These are phyloP conservation scores for Casuarina cunninghamiana DNA, from an alignment of 306 rosid genomes.

Conservation along the genomic window DNA sequence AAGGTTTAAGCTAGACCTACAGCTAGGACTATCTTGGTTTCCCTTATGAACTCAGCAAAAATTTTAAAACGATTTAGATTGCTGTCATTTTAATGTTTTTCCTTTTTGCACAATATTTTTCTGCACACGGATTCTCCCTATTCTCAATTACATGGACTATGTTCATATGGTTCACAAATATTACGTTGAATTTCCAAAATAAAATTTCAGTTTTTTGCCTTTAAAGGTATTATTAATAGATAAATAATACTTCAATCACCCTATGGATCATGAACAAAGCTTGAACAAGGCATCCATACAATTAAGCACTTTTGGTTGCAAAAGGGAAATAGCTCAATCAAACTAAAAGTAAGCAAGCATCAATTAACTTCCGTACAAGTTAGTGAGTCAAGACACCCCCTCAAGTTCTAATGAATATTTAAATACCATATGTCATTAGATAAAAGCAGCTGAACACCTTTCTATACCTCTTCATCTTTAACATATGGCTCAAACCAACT, in stretches of 20 bases:
- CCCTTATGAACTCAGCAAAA: background rate
- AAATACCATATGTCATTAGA: constrained; percentile 16
- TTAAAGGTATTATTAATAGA: too few species aligned
- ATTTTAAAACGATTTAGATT: background rate
- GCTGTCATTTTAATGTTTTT: too few species aligned
- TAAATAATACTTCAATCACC: too few species aligned
- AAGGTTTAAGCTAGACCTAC: too few species aligned
- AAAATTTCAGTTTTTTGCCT: too few species aligned
- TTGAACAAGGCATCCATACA: background rate
- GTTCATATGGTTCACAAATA: too few species aligned
- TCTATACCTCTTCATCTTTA: constrained; percentile 83
- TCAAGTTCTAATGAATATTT: constrained; percentile 5
- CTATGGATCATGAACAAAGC: background rate
- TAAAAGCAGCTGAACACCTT: constrained; percentile 20
- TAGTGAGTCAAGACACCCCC: background rate
- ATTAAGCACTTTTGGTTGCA: background rate
- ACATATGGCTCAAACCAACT: constrained; percentile 89
- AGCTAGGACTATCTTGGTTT: background rate
- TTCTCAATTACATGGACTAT: too few species aligned
- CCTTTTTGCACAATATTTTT: too few species aligned
- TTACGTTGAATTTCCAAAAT: too few species aligned
- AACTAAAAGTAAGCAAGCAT: constrained; percentile 6
- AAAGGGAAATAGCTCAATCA: background rate
- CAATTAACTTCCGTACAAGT: constrained; percentile 3
- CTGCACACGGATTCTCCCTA: too few species aligned